A percentile compares a stretch with the other conserved stretches of the same genome.
These are phyloP conservation scores for Phoma herbarum DNA, from an alignment of 2,329 filamentous ascomycete species.

Conservation along the genomic window DNA sequence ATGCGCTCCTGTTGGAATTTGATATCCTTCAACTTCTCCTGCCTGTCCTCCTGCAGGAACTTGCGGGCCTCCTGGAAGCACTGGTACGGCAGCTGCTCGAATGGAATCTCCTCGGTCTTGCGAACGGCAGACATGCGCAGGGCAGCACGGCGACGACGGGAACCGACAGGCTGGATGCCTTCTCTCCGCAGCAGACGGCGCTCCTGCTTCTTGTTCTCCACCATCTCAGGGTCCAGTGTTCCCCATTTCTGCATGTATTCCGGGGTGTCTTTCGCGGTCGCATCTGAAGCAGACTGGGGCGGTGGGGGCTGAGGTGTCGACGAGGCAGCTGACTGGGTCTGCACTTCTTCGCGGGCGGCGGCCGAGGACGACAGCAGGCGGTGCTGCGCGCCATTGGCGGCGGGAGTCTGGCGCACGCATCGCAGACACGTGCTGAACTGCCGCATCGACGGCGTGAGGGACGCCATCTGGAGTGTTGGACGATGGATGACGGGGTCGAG, in stretches of 20 bases:
- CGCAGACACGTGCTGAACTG: constrained; percentile 47
- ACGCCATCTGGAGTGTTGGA: constrained; percentile 43
- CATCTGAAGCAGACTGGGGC: constrained; percentile 22
- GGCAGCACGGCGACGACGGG: constrained; percentile 75
- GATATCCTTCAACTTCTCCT: constrained; percentile 81
- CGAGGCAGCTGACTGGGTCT: constrained; percentile 42
- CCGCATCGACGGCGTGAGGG: constrained; percentile 45
- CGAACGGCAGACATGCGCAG: constrained; percentile 53
- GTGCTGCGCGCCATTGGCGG: constrained; percentile 39
- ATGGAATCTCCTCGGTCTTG: constrained; percentile 74
- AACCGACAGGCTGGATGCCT: constrained; percentile 75
- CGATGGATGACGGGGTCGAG: constrained; percentile 20
- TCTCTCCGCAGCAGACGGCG: constrained; percentile 73
- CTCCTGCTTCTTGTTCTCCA: constrained; percentile 63
- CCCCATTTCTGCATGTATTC: constrained; percentile 51
- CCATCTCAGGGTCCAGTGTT: constrained; percentile 43
- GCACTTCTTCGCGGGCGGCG: constrained; percentile 54
- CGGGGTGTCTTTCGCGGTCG: constrained; percentile 21
- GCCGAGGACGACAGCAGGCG: constrained; percentile 61
- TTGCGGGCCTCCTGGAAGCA: constrained; percentile 96
- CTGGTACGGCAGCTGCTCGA: constrained; percentile 95
- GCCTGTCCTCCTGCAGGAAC: constrained; percentile 79
- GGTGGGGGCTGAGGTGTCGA: constrained; percentile 29
- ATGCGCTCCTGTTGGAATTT: constrained; percentile 73
- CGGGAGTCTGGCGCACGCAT: constrained; percentile 44